Percentiles rank a stretch among this genome's conserved stretches.
These are phyloP conservation scores for Penicillium decumbens DNA, from an alignment of 2,329 filamentous ascomycete species.

Conservation along the genomic window DNA sequence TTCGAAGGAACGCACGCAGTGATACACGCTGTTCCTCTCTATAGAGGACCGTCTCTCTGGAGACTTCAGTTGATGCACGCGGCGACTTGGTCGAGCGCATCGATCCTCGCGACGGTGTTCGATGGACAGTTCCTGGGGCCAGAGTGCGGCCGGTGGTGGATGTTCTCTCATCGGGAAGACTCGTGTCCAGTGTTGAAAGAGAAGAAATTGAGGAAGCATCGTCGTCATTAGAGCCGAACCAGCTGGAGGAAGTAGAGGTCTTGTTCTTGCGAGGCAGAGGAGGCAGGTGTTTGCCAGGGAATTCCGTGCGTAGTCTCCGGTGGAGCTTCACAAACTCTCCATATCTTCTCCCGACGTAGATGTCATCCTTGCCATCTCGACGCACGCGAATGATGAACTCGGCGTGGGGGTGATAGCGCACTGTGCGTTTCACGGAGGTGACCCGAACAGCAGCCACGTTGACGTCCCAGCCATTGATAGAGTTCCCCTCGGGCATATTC, in stretches of 20 bases:
- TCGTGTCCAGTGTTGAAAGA: conserved; percentile 62
- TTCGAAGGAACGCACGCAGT: conserved; percentile 82
- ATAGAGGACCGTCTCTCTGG: conserved; percentile 58
- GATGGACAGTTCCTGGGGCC: conserved; percentile 24
- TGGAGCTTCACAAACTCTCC: conserved; percentile 80
- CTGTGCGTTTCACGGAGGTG: conserved; percentile 74
- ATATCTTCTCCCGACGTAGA: conserved; percentile 79
- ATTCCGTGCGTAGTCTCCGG: conserved; percentile 72
- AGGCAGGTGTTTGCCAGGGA: conserved; percentile 85
- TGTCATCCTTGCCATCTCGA: conserved; percentile 66
- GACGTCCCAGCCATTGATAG: conserved; percentile 93
- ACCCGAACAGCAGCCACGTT: conserved; percentile 88
- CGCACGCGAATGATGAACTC: conserved; percentile 89
- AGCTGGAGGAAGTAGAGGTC: conserved; percentile 60
- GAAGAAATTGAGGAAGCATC: conserved; percentile 80
- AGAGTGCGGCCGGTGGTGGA: conserved; percentile 33
- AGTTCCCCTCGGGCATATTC: conserved; percentile 84
- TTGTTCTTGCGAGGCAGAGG: conserved; percentile 91
- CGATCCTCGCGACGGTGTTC: conserved; percentile 30
- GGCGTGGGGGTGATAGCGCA: conserved; percentile 86
- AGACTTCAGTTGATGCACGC: conserved; percentile 42
- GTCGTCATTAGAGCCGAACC: conserved; percentile 59
- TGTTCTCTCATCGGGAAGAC: conserved; percentile 35
- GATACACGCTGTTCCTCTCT: conserved; percentile 89
- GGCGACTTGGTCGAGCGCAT: conserved; percentile 31